These are phyloP conservation scores for Striga asiatica DNA, from an alignment of 257 asterid genomes.

Conservation along the genomic window DNA sequence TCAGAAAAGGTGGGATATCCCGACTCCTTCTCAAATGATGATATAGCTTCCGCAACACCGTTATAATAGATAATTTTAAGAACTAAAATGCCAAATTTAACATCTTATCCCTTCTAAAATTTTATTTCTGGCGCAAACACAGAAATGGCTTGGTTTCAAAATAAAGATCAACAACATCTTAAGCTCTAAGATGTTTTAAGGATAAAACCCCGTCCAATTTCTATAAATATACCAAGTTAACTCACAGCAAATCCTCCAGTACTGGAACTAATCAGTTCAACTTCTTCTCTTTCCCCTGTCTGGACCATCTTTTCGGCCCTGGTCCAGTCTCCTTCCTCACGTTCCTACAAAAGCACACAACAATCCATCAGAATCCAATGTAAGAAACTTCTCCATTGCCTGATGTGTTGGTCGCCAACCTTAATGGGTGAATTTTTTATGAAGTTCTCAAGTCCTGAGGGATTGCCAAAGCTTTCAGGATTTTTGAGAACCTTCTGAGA, in stretches of 20 bases:
- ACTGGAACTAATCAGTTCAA: constrained; percentile 75
- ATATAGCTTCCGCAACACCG: too few relatives aligned
- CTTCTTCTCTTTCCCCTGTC: constrained; percentile 63
- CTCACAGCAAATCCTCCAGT: constrained; percentile 86
- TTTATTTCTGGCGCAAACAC: too few relatives aligned
- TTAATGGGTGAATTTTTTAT: constrained; percentile 33
- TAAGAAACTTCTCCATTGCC: background rate
- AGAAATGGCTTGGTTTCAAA: too few relatives aligned
- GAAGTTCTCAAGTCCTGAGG: constrained; percentile 44
- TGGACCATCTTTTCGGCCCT: constrained; percentile 57
- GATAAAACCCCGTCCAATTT: background rate
- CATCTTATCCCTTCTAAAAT: background rate
- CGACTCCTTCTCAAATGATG: background rate
- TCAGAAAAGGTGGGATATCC: background rate
- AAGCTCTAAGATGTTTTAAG: too few relatives aligned
- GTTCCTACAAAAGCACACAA: constrained; percentile 37
- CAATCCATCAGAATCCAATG: constrained; percentile 23
- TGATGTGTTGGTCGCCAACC: constrained; percentile 31
- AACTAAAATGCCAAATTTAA: too few relatives aligned
- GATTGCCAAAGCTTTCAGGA: constrained; percentile 28
- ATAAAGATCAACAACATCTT: too few relatives aligned
- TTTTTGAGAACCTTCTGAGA: constrained; percentile 22
- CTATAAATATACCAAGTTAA: constrained; percentile 17
- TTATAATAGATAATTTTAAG: too few relatives aligned
- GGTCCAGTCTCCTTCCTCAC: constrained; percentile 69